Base-by-base conservation (phyloP, 805 yeast species). In the Cyberlindnera euphorbiiphila region DNA sequence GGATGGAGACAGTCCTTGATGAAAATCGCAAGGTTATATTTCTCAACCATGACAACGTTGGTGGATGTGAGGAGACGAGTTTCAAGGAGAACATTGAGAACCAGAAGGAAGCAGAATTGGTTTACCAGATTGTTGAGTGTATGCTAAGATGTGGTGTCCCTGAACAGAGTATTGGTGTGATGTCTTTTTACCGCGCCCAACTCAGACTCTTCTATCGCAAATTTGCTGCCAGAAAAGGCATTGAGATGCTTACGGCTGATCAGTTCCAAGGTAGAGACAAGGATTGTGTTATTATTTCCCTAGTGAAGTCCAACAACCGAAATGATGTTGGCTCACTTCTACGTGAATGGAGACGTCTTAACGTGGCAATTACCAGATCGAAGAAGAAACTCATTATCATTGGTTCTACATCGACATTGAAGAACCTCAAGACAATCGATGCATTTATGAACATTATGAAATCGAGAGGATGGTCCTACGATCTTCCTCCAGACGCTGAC, bases 211-310 rank as follows among this genome's bases (percentile, higher is more conserved):
- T 83, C 28, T 54, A 59, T 29, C 51, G 55, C 28, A 43, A 46
- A 22, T 57, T 57, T 43, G 50, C 41, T 27, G 56, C 45, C 12
- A 50, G 61, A 17, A 56, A 64, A 8, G 72, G 66, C 1, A 61
- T 93, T 21, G 98, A 93, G 49, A 71, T 85, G 22, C 65, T 91
- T 39, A 93, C 99, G 0, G 98, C 97, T 0, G 99, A 93, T 60
- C 86, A 83, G 54, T 91, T 84, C 53, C 98, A 93, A 62, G 99
- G 98, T 0, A 71, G 97, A 39, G 99, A 93, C 60, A 93, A 91
- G 53, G 91, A 86, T 22, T 85, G 96, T 54, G 76, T 93, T 12
- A 78, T 93, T 6, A 85, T 93, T 3, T 91, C 98, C 0, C 65
- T 93, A 49, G 98, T 93, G 4, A 67, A 96, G 33, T 81, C 95